Conservation (phyloP, 257 asterid genomes). For the Anisodus acutangulus region DNA sequence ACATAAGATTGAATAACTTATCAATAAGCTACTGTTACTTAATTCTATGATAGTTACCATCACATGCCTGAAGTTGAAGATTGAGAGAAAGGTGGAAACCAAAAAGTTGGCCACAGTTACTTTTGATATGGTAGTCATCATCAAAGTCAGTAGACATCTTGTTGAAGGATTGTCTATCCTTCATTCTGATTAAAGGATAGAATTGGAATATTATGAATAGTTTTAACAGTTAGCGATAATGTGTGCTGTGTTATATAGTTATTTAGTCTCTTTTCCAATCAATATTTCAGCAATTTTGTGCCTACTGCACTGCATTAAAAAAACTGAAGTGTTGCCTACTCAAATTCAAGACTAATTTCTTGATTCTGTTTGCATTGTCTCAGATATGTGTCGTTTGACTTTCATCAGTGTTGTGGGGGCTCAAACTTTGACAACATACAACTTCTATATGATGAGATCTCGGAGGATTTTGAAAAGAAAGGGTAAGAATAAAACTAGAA, state of each 20-base stretch:
- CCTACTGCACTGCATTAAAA: conserved; percentile 23
- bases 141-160: conserved; percentile 12
- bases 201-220: conserved; percentile 9
- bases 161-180: not conserved
- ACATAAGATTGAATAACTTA: too few species aligned
- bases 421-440: conserved; percentile 82
- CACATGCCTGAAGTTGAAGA: not conserved
- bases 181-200: not conserved
- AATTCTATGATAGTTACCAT: not conserved
- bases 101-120: not conserved
- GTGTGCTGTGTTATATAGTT: not conserved
- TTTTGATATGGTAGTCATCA: not conserved
- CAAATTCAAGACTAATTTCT: not conserved
- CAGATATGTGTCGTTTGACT: conserved; percentile 92
- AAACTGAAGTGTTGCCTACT: not conserved
- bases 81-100: not conserved
- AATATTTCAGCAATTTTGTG: not conserved
- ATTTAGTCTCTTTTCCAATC: not conserved
- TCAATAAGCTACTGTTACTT: not conserved
- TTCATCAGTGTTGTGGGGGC: conserved; percentile 81
- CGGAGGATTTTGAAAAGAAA: conserved; percentile 81
- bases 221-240: not conserved
- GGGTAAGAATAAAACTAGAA: conserved; percentile 56
- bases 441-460: conserved; percentile 70
- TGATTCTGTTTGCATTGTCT: conserved; percentile 35